Base-by-base conservation (phyloP, 2,329 filamentous ascomycete species). In the Botryotinia globosa region DNA sequence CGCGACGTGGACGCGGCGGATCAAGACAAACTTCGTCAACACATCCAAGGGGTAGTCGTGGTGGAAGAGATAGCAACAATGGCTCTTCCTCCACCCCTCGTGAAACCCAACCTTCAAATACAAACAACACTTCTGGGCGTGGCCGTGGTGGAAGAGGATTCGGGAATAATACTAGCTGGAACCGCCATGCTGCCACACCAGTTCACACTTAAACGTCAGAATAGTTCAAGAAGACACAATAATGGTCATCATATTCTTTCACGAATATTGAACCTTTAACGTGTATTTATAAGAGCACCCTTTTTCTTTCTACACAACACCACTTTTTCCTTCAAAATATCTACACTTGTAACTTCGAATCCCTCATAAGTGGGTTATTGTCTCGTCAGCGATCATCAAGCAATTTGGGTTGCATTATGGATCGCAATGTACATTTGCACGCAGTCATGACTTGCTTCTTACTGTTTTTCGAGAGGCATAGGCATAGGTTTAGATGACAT, bases 261-360 rank as follows among this genome's bases (percentile, higher is more conserved):
- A 73, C 54, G 65, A 20, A 67, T 69, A 72, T 74, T 29, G 61
- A 75, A 73, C 76, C 73, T 74, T 68, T 71, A 51, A 74, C 42
- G 44, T 77, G 77, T 76, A 76, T 74, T 75, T 67, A 73, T 72
- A 54, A 68, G 63, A 71, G 72, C 59, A 72, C 72, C 16, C 39
- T 32, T 79, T 78, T 77, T 73, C 75, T 78, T 79, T 78, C 74
- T 77, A 74, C 73, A 54, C 76, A 76, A 68, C 69, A 73, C 73
- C 66, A 73, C 69, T 66, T 73, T 75, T 79, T 79, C 74, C 74
- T 79, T 75, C 74, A 75, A 72, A 71, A 73, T 79, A 79, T 72
- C 62, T 67, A 73, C 76, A 77, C 73, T 79, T 80, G 79, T 80
- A 80, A 79, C 78, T 71, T 78, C 29, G 73, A 56, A 77, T 77